phyloP scores from a whole-genome alignment of 768 basidiomycete genomes.

The Tulasnella sp. region DNA sequence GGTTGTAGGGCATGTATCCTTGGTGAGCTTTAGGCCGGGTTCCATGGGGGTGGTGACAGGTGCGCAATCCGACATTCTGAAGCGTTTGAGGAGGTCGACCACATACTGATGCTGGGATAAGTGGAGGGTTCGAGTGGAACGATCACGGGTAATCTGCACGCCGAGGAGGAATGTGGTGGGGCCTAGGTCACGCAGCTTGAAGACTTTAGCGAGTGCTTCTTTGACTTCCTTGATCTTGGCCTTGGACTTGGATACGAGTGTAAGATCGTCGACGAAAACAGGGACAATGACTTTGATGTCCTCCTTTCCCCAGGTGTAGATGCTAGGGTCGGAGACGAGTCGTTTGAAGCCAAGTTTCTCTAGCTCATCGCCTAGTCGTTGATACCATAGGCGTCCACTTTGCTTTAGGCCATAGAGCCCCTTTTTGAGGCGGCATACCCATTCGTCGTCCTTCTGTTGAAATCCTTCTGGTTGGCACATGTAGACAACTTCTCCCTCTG shows the following conservation, averaged over 20 bases:
- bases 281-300: constrained; percentile 1
- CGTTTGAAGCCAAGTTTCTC: background rate
- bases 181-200: background rate
- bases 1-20: constrained; percentile 27
- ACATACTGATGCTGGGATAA: constrained; percentile 25
- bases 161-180: constrained; percentile 23
- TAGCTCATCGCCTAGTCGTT: constrained; percentile 6
- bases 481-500: constrained; percentile 18
- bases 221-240: constrained; percentile 22
- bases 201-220: background rate
- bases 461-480: constrained; percentile 13
- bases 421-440: constrained; percentile 10
- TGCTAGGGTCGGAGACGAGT: constrained; percentile 5
- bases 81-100: constrained; percentile 20
- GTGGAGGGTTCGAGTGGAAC: background rate
- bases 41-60: constrained; percentile 25
- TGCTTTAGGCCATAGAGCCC: constrained; percentile 30
- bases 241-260: background rate
- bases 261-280: constrained; percentile 26
- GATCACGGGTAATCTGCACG: constrained; percentile 23
- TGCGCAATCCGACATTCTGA: constrained; percentile 15
- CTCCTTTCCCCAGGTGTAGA: constrained; percentile 1
- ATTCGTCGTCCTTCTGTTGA: background rate
- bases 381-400: constrained; percentile 22
- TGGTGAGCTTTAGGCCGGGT: constrained; percentile 26